A percentile compares a stretch with the other conserved stretches of the same genome.
phyloP scores from a whole-genome alignment of 2,329 filamentous ascomycete species.

The Neofusicoccum laricinum region DNA sequence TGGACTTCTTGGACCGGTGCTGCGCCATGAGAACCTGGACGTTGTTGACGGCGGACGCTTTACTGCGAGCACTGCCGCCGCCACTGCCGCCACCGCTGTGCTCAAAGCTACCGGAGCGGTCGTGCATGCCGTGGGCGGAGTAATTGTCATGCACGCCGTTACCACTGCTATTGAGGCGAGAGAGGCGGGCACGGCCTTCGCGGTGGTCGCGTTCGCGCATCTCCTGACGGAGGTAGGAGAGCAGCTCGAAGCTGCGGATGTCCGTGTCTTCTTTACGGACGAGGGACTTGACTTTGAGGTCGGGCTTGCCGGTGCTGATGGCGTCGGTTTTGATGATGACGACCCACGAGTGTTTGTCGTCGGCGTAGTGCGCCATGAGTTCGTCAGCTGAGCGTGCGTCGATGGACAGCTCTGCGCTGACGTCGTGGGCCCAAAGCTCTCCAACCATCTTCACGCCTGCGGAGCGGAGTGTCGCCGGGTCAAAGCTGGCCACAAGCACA shows the following conservation, averaged over 20 bases:
- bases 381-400: slow-evolving; percentile 79
- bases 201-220: slow-evolving; percentile 73
- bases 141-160: slow-evolving; percentile 2
- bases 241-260: slow-evolving; percentile 67
- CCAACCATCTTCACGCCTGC: slow-evolving; percentile 74
- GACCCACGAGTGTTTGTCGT: slow-evolving; percentile 80
- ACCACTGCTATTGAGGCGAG: slow-evolving; percentile 32
- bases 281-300: slow-evolving; percentile 75
- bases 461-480: slow-evolving; percentile 70
- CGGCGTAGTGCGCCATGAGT: slow-evolving; percentile 70
- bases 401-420: slow-evolving; percentile 83
- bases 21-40: slow-evolving; percentile 82
- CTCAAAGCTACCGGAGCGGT: background rate
- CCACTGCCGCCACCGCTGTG: background rate
- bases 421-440: slow-evolving; percentile 75
- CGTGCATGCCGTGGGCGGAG: background rate
- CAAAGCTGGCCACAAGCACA: slow-evolving; percentile 85
- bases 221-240: slow-evolving; percentile 78
- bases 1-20: slow-evolving; percentile 87
- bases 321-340: slow-evolving; percentile 80
- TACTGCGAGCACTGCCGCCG: slow-evolving; percentile 18
- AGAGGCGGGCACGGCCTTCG: slow-evolving; percentile 41
- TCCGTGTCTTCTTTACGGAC: slow-evolving; percentile 75
- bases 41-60: slow-evolving; percentile 45
- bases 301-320: slow-evolving; percentile 48